Base-by-base conservation (phyloP, 371 early-diverging fungal species). In the Syncephalastrum contaminatum region DNA sequence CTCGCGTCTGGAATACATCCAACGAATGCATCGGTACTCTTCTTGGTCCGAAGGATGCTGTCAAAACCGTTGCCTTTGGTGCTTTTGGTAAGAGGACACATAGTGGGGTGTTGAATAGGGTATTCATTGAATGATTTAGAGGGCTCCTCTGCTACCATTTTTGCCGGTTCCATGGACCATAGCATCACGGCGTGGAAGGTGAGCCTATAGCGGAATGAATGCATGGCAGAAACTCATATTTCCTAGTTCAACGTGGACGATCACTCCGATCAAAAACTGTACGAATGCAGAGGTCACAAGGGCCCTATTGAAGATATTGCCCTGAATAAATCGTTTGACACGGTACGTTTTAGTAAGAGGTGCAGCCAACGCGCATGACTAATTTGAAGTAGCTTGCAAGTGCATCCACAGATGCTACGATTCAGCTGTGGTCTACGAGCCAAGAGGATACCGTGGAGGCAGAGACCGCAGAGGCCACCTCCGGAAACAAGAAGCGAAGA, bases 231-330 rank as follows among this genome's bases (percentile, higher is more conserved):
- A 2, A 8, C 36, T 30, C 12, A 30, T 30, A 30, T 10, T 30
- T 6, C 36, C 36, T 30, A 30, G 36, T 30, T 30, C 10, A 12
- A 30, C 12, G 16, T 30, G 43, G 47, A 42, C 40, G 27, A 41
- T 21, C 52, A 43, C n/a, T 18, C 22, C 20, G 41, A 49, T 7
- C 8, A 21, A 13, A 24, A 40, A 16, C 57, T 86, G 63, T 92
- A 83, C 66, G 88, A 90, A 63, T 87, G 90, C 60, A 81, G 80
- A 44, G 94, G 92, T 8, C 96, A 95, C 63, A 83, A 89, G 47
- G 92, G 79, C 16, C 43, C 77, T 21, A 60, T 90, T 19, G 87
- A 89, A 47, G 64, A 77, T 0, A 66, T 90, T 19, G 75, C 80
- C 13, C 73, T 87, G 3, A 74, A 76, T 10, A 30, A 30, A 8